A percentile compares a stretch with the other conserved stretches of the same genome.
Conservation (phyloP, 352 stramenopile species). For the Phytophthora podocarpi region DNA sequence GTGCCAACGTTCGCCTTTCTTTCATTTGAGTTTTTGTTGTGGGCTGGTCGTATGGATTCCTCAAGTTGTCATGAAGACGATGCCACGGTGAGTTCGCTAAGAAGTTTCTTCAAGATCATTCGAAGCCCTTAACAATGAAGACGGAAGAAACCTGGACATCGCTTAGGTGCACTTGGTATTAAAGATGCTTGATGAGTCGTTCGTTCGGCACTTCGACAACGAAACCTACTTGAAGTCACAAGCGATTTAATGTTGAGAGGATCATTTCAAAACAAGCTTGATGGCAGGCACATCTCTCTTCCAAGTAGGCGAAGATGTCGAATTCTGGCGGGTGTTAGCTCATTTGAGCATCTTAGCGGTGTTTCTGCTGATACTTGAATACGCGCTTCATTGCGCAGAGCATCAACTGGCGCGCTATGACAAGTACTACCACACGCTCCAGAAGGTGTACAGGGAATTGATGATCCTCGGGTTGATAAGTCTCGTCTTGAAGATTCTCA, state of each 20-base stretch:
- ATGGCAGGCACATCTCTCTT: constrained; percentile 53
- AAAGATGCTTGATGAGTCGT: no score
- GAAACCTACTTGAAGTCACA: no score
- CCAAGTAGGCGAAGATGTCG: constrained; percentile 56
- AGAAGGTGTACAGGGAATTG: constrained; percentile 60
- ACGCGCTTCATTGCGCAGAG: constrained; percentile 41
- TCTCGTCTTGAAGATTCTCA: constrained; percentile 50
- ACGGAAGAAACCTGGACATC: not conserved
- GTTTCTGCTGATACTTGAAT: constrained; percentile 49
- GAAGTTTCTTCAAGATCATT: not conserved
- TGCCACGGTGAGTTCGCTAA: no score
- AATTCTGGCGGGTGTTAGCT: constrained; percentile 52
- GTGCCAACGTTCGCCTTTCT: constrained; percentile 4
- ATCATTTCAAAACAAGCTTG: constrained; percentile 14
- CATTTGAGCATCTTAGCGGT: constrained; percentile 56
- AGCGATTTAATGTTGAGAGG: no score
- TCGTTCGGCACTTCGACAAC: constrained; percentile 1
- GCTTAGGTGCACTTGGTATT: constrained; percentile 1
- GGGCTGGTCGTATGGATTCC: not conserved
- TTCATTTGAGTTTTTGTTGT: not conserved
- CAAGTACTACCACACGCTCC: constrained; percentile 72
- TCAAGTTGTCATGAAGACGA: no score
- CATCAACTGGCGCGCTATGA: constrained; percentile 44
- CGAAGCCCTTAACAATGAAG: not conserved
- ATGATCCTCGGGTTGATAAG: constrained; percentile 64